These are phyloP conservation scores for Rutstroemia sp. DNA, from an alignment of 2,329 filamentous ascomycete genomes.

Conservation along the genomic window DNA sequence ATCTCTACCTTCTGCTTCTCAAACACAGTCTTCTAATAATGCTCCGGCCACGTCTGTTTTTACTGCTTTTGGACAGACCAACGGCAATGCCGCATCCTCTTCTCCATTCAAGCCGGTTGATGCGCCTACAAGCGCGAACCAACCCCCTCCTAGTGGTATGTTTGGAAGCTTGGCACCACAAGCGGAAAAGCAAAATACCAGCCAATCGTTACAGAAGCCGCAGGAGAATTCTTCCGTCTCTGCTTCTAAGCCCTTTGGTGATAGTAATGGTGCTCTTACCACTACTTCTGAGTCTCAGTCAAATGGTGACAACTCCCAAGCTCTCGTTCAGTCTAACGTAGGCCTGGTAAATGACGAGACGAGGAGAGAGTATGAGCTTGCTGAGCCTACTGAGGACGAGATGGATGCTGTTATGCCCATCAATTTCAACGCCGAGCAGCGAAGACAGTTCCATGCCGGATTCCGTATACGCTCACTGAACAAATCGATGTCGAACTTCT, in stretches of 20 bases:
- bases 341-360: neutral
- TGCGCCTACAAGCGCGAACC: constrained; percentile 11
- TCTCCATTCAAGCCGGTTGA: constrained; percentile 15
- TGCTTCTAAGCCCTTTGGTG: neutral
- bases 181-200: neutral
- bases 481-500: constrained; percentile 20
- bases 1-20: constrained; percentile 2
- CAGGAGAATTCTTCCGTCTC: neutral
- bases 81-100: constrained; percentile 2
- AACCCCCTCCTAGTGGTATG: constrained; percentile 14
- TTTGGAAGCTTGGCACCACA: constrained; percentile 11
- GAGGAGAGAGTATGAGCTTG: constrained; percentile 5
- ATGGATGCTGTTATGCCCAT: constrained; percentile 18
- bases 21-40: neutral
- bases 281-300: neutral
- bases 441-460: constrained; percentile 19
- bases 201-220: neutral
- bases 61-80: neutral
- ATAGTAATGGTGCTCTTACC: neutral
- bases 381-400: constrained; percentile 17
- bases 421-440: constrained; percentile 17
- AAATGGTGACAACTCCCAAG: neutral
- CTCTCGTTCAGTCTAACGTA: neutral
- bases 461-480: constrained; percentile 27
- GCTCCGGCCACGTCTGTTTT: constrained; percentile 1